Percentiles rank a stretch among this genome's conserved stretches.
Conservation (phyloP, 1,284 basidiomycete genomes). For the Trametes polyzona region DNA sequence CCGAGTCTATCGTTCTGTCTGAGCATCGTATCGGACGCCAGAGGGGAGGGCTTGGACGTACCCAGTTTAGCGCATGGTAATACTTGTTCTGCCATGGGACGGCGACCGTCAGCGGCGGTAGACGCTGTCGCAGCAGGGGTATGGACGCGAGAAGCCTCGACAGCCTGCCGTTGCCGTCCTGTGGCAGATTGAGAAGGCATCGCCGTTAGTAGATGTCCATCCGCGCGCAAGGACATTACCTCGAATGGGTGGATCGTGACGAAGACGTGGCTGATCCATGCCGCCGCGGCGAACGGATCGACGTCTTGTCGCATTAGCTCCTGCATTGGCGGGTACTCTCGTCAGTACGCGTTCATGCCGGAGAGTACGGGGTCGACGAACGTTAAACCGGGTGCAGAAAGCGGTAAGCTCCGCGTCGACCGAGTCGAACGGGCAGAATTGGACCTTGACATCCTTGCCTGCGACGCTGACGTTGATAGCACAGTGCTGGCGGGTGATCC, state of each 20-base stretch:
- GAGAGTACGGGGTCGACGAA: background rate
- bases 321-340: background rate
- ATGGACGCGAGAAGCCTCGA: slow-evolving; percentile 18
- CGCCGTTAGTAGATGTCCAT: background rate
- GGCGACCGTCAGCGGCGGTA: slow-evolving; percentile 14
- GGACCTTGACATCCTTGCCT: slow-evolving; percentile 14
- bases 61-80: slow-evolving; percentile 14
- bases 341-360: background rate
- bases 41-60: background rate
- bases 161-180: slow-evolving; percentile 20
- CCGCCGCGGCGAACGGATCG: slow-evolving; percentile 16
- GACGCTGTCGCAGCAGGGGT: slow-evolving; percentile 9
- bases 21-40: background rate
- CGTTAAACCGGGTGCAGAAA: slow-evolving; percentile 22
- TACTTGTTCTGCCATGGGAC: slow-evolving; percentile 9
- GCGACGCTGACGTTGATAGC: slow-evolving; percentile 17
- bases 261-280: slow-evolving; percentile 22
- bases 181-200: no score
- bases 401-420: slow-evolving; percentile 19
- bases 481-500: slow-evolving; percentile 12
- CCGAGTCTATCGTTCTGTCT: slow-evolving; percentile 6
- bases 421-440: slow-evolving; percentile 19
- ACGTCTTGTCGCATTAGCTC: slow-evolving; percentile 10
- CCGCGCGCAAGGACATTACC: background rate
- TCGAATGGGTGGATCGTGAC: slow-evolving; percentile 22